phyloP scores from a whole-genome alignment of 495 filamentous ascomycete genomes.

The Sabuloglossum arenarium region DNA sequence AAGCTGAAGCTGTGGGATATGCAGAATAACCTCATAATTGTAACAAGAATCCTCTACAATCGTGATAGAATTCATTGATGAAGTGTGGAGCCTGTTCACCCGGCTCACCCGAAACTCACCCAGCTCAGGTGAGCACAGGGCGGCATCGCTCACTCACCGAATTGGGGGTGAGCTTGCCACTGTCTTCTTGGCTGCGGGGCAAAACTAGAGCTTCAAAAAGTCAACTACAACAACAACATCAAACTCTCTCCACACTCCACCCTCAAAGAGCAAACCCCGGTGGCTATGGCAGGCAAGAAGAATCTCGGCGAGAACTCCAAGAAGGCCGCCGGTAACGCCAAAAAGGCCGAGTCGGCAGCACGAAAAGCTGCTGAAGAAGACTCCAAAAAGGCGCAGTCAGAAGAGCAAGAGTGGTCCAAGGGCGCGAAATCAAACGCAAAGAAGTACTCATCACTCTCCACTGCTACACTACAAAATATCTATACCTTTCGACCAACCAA shows the following conservation, averaged over 20 bases:
- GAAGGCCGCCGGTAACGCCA: slow-evolving; percentile 75
- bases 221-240: too few relatives aligned
- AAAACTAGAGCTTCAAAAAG: too few relatives aligned
- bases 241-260: not conserved
- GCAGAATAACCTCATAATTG: too few relatives aligned
- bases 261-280: not conserved
- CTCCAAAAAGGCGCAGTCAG: slow-evolving; percentile 41
- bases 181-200: too few relatives aligned
- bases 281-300: slow-evolving; percentile 40
- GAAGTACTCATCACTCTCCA: slow-evolving; percentile 38
- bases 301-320: slow-evolving; percentile 53
- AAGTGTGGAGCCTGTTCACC: too few relatives aligned
- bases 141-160: too few relatives aligned
- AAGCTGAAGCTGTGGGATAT: too few relatives aligned
- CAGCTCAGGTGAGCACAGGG: too few relatives aligned
- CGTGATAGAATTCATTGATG: too few relatives aligned
- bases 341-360: slow-evolving; percentile 78
- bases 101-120: too few relatives aligned
- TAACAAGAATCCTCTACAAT: too few relatives aligned
- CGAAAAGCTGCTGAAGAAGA: slow-evolving; percentile 51
- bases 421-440: slow-evolving; percentile 67
- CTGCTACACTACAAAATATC: not conserved
- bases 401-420: slow-evolving; percentile 65
- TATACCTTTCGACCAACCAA: not conserved
- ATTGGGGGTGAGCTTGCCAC: too few relatives aligned